A percentile compares a stretch with the other conserved stretches of the same genome.
phyloP scores from a whole-genome alignment of 2,329 filamentous ascomycete species.

The Colletotrichum lentis region DNA sequence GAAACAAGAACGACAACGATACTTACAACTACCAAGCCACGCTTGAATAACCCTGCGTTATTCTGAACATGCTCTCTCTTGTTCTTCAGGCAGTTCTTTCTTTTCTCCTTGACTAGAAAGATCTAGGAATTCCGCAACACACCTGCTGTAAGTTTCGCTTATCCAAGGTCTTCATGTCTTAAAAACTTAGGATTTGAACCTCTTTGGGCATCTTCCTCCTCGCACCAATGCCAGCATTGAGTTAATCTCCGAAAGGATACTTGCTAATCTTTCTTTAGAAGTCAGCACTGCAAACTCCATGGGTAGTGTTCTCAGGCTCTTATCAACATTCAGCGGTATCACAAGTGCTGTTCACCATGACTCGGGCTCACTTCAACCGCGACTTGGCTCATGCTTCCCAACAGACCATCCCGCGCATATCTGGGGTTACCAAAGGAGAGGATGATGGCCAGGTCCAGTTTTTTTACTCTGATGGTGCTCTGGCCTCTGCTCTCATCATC shows the following conservation, averaged over 20 bases:
- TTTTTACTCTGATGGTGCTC: conserved; percentile 51
- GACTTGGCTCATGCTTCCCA: conserved; percentile 57
- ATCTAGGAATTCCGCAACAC: neutral
- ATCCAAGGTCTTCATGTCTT: too few relatives aligned
- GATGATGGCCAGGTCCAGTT: conserved; percentile 79
- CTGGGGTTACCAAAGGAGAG: conserved; percentile 65
- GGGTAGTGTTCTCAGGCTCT: too few relatives aligned
- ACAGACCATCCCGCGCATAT: conserved; percentile 59
- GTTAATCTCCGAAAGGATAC: neutral
- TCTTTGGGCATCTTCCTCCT: neutral
- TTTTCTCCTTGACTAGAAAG: neutral
- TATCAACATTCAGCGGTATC: neutral
- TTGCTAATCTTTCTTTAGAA: neutral
- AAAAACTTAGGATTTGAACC: too few relatives aligned
- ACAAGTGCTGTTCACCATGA: conserved; percentile 59
- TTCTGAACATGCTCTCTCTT: neutral
- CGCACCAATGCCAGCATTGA: neutral
- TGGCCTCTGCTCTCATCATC: conserved; percentile 45
- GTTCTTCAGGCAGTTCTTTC: neutral
- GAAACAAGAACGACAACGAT: neutral
- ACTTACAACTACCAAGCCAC: neutral
- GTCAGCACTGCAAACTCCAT: neutral
- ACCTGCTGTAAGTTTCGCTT: neutral
- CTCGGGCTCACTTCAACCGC: conserved; percentile 69
- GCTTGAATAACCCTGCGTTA: neutral